These are phyloP conservation scores for Hexamita inflata DNA, from an alignment of 208 protist species.

Conservation along the genomic window DNA sequence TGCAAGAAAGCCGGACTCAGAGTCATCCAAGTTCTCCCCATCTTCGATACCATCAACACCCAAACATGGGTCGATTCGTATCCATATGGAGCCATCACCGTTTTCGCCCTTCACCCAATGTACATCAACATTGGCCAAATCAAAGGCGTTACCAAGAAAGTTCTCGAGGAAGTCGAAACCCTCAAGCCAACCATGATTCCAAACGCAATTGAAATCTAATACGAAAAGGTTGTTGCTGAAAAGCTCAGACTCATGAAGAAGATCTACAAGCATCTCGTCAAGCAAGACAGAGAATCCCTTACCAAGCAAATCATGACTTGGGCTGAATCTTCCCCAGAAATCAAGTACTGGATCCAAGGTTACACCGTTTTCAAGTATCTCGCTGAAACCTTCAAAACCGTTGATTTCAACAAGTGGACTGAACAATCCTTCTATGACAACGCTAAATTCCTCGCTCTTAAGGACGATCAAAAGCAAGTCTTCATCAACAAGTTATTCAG, in stretches of 20 bases:
- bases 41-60: conserved; percentile 53
- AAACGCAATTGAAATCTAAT: conserved; percentile 41
- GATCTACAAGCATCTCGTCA: conserved; percentile 25
- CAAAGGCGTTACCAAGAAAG: background rate
- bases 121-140: conserved; percentile 45
- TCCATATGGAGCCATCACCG: conserved; percentile 53
- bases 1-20: conserved; percentile 34
- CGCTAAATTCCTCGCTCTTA: too few species aligned
- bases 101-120: conserved; percentile 57
- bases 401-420: conserved; percentile 45
- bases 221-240: conserved; percentile 32
- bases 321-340: conserved; percentile 38
- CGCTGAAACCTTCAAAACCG: conserved; percentile 37
- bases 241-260: conserved; percentile 29
- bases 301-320: conserved; percentile 27
- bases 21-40: conserved; percentile 56
- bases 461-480: too few species aligned
- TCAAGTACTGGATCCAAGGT: conserved; percentile 47
- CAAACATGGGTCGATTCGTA: conserved; percentile 52
- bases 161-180: background rate
- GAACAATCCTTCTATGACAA: too few species aligned
- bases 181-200: background rate
- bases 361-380: conserved; percentile 49
- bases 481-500: too few species aligned
- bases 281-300: background rate